phyloP scores from a whole-genome alignment of 73 alveolate genomes.

The Paramecium tetraurelia region DNA sequence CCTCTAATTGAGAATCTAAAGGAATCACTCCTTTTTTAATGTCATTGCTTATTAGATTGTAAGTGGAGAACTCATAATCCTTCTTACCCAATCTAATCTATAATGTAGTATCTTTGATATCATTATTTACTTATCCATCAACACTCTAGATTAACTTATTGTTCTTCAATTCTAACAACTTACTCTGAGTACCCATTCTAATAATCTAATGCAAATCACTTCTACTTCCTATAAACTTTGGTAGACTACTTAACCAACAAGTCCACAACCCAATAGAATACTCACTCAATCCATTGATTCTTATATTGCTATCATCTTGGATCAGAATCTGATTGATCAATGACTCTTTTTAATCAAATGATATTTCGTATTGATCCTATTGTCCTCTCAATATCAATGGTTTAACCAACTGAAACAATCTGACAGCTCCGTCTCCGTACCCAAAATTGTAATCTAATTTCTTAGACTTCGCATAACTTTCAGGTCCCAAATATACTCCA shows the following conservation, averaged over 20 bases:
- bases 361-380: neutral
- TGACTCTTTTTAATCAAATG: neutral
- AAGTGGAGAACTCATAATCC: constrained; percentile 17
- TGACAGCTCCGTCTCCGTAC: constrained; percentile 38
- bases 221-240: neutral
- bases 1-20: neutral
- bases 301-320: neutral
- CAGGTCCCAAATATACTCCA: constrained; percentile 48
- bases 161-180: neutral
- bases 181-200: constrained; percentile 4
- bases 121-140: neutral
- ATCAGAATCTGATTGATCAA: neutral
- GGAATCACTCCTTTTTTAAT: neutral
- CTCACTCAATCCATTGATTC: constrained; percentile 38
- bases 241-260: constrained; percentile 17
- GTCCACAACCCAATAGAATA: constrained; percentile 40
- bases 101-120: constrained; percentile 25
- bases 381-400: constrained; percentile 11
- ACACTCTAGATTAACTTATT: neutral
- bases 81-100: neutral
- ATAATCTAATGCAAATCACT: neutral
- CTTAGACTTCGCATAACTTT: neutral
- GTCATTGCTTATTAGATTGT: neutral
- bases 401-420: neutral
- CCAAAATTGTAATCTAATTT: neutral